phyloP scores from a whole-genome alignment of 305 asterid species.

The Fraxinus latifolia region DNA sequence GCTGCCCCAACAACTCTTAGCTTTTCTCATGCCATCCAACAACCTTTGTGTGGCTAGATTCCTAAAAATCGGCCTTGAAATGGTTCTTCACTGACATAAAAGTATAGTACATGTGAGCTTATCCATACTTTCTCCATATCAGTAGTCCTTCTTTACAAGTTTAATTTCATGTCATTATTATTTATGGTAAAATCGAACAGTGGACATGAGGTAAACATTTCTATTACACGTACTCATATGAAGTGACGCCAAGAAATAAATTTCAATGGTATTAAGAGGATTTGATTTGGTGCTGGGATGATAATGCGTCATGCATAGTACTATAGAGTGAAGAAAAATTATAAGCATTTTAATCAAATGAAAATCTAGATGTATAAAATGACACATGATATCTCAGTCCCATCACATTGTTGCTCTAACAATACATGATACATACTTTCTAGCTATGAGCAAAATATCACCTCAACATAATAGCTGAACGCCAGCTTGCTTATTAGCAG shows the following conservation, averaged over 20 bases:
- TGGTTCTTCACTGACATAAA: not conserved
- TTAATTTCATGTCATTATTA: not conserved
- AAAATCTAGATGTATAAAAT: not conserved
- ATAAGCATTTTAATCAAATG: not conserved
- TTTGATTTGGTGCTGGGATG: not conserved
- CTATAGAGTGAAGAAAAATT: slow-evolving; percentile 14
- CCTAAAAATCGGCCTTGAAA: not conserved
- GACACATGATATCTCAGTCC: slow-evolving; percentile 2
- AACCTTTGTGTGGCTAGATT: not conserved
- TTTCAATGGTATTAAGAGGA: not conserved
- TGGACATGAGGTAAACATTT: not conserved
- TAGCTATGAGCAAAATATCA: slow-evolving; percentile 25
- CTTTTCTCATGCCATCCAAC: not conserved
- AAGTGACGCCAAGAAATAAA: slow-evolving; percentile 4
- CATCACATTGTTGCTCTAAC: slow-evolving; percentile 10
- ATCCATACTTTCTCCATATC: not conserved
- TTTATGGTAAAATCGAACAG: not conserved
- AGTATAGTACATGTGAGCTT: not conserved
- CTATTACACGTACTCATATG: not conserved
- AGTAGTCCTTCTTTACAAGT: not conserved
- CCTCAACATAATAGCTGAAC: slow-evolving; percentile 99
- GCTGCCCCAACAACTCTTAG: not conserved
- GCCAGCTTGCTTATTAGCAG: slow-evolving; percentile 91
- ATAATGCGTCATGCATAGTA: not conserved
- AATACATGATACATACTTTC: slow-evolving; percentile 7